Base-by-base conservation (phyloP, 2,329 filamentous ascomycete genomes). In the Clathrospora elynae region DNA sequence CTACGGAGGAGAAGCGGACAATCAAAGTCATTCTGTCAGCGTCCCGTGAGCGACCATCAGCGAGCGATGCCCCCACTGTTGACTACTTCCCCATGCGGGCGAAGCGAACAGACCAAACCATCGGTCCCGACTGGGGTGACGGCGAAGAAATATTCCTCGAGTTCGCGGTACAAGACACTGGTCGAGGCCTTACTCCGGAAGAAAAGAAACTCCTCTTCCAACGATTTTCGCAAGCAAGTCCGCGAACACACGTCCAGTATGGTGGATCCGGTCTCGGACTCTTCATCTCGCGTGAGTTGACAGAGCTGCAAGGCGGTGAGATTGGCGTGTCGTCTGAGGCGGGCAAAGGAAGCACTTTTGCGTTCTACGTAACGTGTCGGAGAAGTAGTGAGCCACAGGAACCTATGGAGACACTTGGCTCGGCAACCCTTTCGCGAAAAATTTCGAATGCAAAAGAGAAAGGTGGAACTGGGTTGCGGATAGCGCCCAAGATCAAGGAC, bases 231-330 rank as follows among this genome's bases (percentile, higher is more conserved):
- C 88, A 92, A 68, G 86, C 87, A 1, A 88, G 82, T 14, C 85
- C 86, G 2, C 81, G 82, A 35, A 90, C 87, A 0, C 87, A 90
- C 53, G 83, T 89, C 11, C 83, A 88, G 55, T 90, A 92, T 53
- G 88, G 88, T 14, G 88, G 88, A 0, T 88, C 84, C 0, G 88
- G 88, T 0, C 76, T 93, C 1, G 88, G 88, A 0, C 74, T 92
- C 0, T 92, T 90, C 66, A 91, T 92, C 52, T 88, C 84, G 24
- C 79, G 87, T 16, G 82, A 88, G 40, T 76, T 93, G n/a, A 88
- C 87, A 0, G 88, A 92, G 62, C 73, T 92, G 8, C 87, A 91
- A 64, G 87, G 87, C 13, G 88, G 88, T 3, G 84, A 88, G 47
- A 90, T 93, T 32, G 88, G 87, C 2, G 85, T 92, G 2, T 77